A percentile compares a stretch with the other conserved stretches of the same genome.
These are phyloP conservation scores for Megacollybia platyphylla DNA, from an alignment of 1,284 basidiomycete genomes.

Conservation along the genomic window DNA sequence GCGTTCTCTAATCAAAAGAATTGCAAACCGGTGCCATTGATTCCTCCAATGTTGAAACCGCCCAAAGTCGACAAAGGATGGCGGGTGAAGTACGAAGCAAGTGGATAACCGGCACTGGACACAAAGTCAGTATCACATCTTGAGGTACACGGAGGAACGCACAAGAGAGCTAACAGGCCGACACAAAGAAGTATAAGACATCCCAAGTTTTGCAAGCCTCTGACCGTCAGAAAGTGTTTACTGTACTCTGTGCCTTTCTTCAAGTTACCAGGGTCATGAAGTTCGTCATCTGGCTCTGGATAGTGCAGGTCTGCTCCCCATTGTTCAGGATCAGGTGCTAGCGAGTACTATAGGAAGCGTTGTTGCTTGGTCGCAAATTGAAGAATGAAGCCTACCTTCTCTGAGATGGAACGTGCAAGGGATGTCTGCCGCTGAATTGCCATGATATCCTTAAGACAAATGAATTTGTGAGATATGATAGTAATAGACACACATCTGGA, in stretches of 20 bases:
- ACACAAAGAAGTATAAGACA: slow-evolving; percentile 42
- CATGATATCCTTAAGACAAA: too few relatives aligned
- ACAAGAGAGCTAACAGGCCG: slow-evolving; percentile 41
- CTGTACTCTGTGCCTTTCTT: slow-evolving; percentile 13
- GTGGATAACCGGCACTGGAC: slow-evolving; percentile 37
- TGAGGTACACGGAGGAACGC: slow-evolving; percentile 10
- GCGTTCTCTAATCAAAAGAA: slow-evolving; percentile 6
- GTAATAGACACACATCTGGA: too few relatives aligned
- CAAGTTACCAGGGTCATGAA: slow-evolving; percentile 37
- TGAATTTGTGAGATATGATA: too few relatives aligned
- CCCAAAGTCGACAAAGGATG: slow-evolving; percentile 18
- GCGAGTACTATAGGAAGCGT: slow-evolving; percentile 12
- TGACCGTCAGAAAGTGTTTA: slow-evolving; percentile 22
- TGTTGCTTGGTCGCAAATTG: too few relatives aligned
- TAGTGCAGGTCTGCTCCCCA: slow-evolving; percentile 13
- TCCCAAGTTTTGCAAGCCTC: slow-evolving; percentile 54
- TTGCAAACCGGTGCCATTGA: slow-evolving; percentile 34
- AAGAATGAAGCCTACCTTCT: too few relatives aligned
- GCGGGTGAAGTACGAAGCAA: slow-evolving; percentile 35
- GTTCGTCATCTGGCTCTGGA: slow-evolving; percentile 38
- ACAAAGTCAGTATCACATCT: slow-evolving; percentile 1
- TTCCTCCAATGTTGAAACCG: slow-evolving; percentile 62
- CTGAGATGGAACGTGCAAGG: too few relatives aligned
- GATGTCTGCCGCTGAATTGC: too few relatives aligned
- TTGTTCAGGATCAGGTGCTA: slow-evolving; percentile 15